A percentile compares a stretch with the other conserved stretches of the same genome.
Conservation (phyloP, 1,139 yeast species). For the Debaryomycetaceae sp. region DNA sequence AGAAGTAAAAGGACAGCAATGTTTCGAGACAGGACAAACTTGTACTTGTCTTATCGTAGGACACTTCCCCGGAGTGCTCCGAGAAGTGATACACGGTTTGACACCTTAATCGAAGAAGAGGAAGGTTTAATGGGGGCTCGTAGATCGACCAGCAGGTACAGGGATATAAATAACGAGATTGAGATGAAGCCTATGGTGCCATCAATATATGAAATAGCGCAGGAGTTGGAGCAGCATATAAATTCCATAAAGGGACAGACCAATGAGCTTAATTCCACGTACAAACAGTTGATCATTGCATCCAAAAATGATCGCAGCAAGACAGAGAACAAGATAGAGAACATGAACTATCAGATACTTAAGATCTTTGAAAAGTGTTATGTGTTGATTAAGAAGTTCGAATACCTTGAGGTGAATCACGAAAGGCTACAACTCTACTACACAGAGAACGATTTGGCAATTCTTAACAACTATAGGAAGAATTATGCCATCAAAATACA, state of each 20-base stretch:
- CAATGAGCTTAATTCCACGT: slow-evolving; percentile 59
- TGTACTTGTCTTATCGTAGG: slow-evolving; percentile 67
- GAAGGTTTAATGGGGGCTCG: slow-evolving; percentile 45
- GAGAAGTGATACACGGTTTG: slow-evolving; percentile 23
- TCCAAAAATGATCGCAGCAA: slow-evolving; percentile 75
- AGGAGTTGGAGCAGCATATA: slow-evolving; percentile 65
- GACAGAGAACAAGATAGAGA: slow-evolving; percentile 69
- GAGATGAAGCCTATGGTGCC: slow-evolving; percentile 68
- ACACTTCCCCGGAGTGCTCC: slow-evolving; percentile 53
- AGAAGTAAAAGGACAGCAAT: slow-evolving; percentile 20
- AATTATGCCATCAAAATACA: slow-evolving; percentile 85
- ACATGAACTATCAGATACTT: slow-evolving; percentile 70
- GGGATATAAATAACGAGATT: slow-evolving; percentile 21
- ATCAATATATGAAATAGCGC: slow-evolving; percentile 68
- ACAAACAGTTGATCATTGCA: slow-evolving; percentile 80
- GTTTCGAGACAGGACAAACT: slow-evolving; percentile 74
- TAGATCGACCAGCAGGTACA: slow-evolving; percentile 10
- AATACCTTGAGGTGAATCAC: slow-evolving; percentile 43
- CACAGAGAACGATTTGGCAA: slow-evolving; percentile 51
- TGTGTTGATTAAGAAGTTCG: slow-evolving; percentile 66
- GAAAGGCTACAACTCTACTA: slow-evolving; percentile 31
- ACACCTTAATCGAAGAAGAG: slow-evolving; percentile 49
- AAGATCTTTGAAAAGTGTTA: slow-evolving; percentile 74
- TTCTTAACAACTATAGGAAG: slow-evolving; percentile 78
- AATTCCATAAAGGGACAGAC: slow-evolving; percentile 47